These are phyloP conservation scores for Colletotrichum sp. DNA, from an alignment of 2,329 filamentous ascomycete genomes.

Conservation along the genomic window DNA sequence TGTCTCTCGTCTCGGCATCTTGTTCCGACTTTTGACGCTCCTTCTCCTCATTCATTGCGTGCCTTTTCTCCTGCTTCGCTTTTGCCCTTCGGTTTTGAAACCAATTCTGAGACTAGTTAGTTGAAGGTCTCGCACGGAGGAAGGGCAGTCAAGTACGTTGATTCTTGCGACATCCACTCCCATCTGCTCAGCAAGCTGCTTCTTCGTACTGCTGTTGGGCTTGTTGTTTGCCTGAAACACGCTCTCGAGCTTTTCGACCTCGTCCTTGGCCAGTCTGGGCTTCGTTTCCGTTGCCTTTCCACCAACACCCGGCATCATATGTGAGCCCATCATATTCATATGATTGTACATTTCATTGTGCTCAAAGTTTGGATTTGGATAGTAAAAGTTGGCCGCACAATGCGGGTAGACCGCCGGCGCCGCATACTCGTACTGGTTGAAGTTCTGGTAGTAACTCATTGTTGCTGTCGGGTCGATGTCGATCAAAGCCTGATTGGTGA, in stretches of 20 bases:
- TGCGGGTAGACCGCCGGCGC: not conserved
- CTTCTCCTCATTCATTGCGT: slow-evolving; percentile 50
- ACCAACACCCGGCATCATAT: not conserved
- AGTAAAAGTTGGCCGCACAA: slow-evolving; percentile 6
- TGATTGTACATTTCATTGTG: not conserved
- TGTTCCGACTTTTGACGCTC: slow-evolving; percentile 37
- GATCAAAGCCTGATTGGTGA: not conserved
- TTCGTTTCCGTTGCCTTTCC: slow-evolving; percentile 51
- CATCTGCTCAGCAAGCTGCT: slow-evolving; percentile 65
- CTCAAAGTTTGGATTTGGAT: slow-evolving; percentile 12
- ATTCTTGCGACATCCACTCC: slow-evolving; percentile 68
- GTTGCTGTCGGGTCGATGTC: not conserved
- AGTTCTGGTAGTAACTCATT: not conserved
- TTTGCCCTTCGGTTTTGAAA: slow-evolving; percentile 71
- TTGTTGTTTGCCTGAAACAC: slow-evolving; percentile 71
- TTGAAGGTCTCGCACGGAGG: not conserved
- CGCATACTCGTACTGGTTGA: slow-evolving; percentile 11
- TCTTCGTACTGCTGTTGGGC: slow-evolving; percentile 66
- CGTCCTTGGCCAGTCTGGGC: slow-evolving; percentile 61
- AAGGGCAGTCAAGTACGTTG: slow-evolving; percentile 50
- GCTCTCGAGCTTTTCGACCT: slow-evolving; percentile 63
- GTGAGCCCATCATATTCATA: slow-evolving; percentile 22
- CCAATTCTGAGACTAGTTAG: slow-evolving; percentile 62
- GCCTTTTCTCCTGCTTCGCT: slow-evolving; percentile 67
- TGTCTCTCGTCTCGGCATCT: slow-evolving; percentile 36